Base-by-base conservation (phyloP, 78 protist species). In the Dictyostelium intermedium region DNA sequence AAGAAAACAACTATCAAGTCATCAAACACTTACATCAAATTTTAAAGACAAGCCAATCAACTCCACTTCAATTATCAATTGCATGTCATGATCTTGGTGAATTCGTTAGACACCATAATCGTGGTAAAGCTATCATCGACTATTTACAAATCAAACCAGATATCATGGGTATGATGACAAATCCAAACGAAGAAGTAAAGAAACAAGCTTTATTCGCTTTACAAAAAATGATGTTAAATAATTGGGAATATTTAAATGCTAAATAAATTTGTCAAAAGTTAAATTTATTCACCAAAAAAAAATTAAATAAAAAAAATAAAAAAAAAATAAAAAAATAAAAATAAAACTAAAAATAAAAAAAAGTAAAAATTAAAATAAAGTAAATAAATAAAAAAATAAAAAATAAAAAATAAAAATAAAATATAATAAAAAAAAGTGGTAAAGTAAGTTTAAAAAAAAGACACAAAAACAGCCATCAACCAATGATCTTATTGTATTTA, bases 41-140 rank as follows among this genome's bases (percentile, higher is more conserved):
- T 70, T 66, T 76, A 47, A 45, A 43, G 76, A 77, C 53, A 18
- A 30, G 82, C 16, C 35, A 60, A 56, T 81, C 89, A 45, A 37
- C 92, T 20, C 79, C 79, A 72, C 16, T n/a, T 23, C 78, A 32
- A 14, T 85, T 96, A 7, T 98, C 99, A 10, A 92, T 98, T 45
- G 99, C 98, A 25, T 96, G 97, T 77, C 97, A 98, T 77, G 99
- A 98, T 89, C 7, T 98, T 34, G 99, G 99, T 70, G 98, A 98
- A 83, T 98, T 98, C 50, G 97, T 91, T 35, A 47, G 97, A 56
- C 63, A 69, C 86, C 98, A 98, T 92, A 97, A 96, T 23, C 84
- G 92, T 45, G 99, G 99, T 39, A 95, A 96, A 78, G 53, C 53
- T 30, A 56, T 83, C 25, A 70, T 92, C 73, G 93, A 95, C 32